Conservation (phyloP, 805 yeast species). For the Yarrowia sp. region DNA sequence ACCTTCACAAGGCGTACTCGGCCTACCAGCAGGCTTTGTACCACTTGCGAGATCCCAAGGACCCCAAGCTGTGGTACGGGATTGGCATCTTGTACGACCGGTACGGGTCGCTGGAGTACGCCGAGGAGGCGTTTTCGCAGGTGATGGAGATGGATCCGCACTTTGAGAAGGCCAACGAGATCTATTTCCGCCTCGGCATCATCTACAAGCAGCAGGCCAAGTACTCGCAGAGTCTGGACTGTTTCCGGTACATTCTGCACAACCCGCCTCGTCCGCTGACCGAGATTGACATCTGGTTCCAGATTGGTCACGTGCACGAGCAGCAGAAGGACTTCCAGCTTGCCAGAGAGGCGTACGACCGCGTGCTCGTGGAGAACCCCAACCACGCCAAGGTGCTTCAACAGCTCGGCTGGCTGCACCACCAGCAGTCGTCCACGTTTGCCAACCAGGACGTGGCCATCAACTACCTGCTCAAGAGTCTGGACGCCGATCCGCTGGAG, state of each 20-base stretch:
- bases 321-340: conserved; percentile 90
- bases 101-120: conserved; percentile 94
- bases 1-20: conserved; percentile 90
- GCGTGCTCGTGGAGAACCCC: conserved; percentile 87
- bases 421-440: conserved; percentile 68
- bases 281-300: conserved; percentile 98
- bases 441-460: conserved; percentile 85
- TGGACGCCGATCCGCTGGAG: conserved; percentile 87
- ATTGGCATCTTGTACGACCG: conserved; percentile 96
- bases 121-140: conserved; percentile 97
- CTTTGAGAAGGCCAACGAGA: conserved; percentile 95
- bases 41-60: conserved; percentile 89
- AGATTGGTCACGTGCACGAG: conserved; percentile 93
- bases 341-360: conserved; percentile 94
- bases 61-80: conserved; percentile 98
- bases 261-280: conserved; percentile 96
- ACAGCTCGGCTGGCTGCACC: conserved; percentile 93
- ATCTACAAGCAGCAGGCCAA: conserved; percentile 95
- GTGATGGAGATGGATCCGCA: conserved; percentile 95
- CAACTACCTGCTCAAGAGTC: conserved; percentile 79
- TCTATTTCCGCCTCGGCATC: conserved; percentile 93
- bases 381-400: conserved; percentile 95
- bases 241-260: conserved; percentile 87
- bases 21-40: conserved; percentile 96
- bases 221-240: conserved; percentile 84